These are phyloP conservation scores for Chlamydomonas reinhardtii DNA, from an alignment of 163 green algal genomes.

Conservation along the genomic window DNA sequence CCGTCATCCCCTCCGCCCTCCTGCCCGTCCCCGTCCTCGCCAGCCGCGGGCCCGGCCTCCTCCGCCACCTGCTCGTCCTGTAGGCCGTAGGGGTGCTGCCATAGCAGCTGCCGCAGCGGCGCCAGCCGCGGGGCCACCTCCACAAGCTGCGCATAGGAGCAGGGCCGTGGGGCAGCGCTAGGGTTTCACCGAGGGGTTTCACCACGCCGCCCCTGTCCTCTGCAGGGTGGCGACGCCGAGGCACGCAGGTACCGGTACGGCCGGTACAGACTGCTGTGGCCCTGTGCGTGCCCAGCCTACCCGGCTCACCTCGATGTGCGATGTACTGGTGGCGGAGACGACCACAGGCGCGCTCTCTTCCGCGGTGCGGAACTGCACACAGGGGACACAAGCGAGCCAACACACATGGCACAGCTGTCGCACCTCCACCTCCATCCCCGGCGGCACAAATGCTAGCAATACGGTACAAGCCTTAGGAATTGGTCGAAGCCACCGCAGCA, in stretches of 20 bases:
- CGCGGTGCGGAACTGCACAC: conserved; percentile 9
- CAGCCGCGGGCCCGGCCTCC: neutral
- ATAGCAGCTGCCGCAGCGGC: conserved; percentile 63
- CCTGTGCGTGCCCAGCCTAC: too few species aligned
- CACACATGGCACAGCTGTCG: too few species aligned
- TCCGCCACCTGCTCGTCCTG: conserved; percentile 48
- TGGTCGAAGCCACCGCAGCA: neutral
- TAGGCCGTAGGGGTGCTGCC: conserved; percentile 47
- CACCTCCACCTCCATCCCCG: too few species aligned
- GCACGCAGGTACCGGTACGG: too few species aligned
- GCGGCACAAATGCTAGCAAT: too few species aligned
- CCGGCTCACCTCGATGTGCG: conserved; percentile 50
- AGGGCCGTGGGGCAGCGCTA: too few species aligned
- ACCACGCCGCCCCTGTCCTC: too few species aligned
- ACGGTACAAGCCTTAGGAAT: too few species aligned
- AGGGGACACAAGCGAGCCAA: too few species aligned
- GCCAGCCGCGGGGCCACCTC: conserved; percentile 58
- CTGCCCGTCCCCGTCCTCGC: neutral
- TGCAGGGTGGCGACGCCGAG: too few species aligned
- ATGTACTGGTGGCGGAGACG: conserved; percentile 33
- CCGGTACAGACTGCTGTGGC: too few species aligned
- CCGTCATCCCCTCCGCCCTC: neutral
- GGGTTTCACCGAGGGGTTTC: too few species aligned
- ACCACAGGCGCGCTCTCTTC: neutral
- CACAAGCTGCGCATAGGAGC: conserved; percentile 40